Percentiles rank a stretch among this genome's conserved stretches.
These are phyloP conservation scores for Tilletia caries DNA, from an alignment of 1,284 basidiomycete genomes.

Conservation along the genomic window DNA sequence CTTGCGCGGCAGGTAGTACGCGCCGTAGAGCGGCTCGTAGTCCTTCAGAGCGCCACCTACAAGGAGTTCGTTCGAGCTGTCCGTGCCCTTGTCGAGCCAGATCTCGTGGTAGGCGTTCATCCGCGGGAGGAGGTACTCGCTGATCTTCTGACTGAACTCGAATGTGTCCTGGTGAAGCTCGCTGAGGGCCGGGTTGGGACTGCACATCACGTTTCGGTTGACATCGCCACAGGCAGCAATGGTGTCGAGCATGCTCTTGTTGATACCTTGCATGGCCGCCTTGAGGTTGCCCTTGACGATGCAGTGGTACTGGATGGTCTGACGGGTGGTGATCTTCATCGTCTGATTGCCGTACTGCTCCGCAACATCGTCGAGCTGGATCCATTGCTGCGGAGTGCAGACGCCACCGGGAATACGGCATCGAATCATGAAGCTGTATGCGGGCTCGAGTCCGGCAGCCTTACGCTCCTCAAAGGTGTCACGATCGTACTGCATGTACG, in stretches of 20 bases:
- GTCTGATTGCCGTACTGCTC: slow-evolving; percentile 91
- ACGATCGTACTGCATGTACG: slow-evolving; percentile 71
- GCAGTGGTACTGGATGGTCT: slow-evolving; percentile 99
- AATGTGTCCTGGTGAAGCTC: slow-evolving; percentile 80
- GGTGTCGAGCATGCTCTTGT: slow-evolving; percentile 85
- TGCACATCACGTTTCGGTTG: slow-evolving; percentile 87
- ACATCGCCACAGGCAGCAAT: slow-evolving; percentile 98
- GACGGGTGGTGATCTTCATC: slow-evolving; percentile 94
- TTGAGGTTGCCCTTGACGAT: slow-evolving; percentile 96
- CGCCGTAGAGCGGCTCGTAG: slow-evolving; percentile 91
- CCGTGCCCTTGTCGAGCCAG: slow-evolving; percentile 72
- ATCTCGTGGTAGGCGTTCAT: slow-evolving; percentile 98
- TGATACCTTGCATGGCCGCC: slow-evolving; percentile 93
- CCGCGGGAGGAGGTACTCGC: slow-evolving; percentile 80
- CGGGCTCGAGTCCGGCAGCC: slow-evolving; percentile 87
- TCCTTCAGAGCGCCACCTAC: slow-evolving; percentile 87
- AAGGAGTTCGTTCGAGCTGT: slow-evolving; percentile 66
- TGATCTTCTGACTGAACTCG: slow-evolving; percentile 79
- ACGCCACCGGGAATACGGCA: slow-evolving; percentile 94
- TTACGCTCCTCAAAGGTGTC: slow-evolving; percentile 96
- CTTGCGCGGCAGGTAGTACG: slow-evolving; percentile 92
- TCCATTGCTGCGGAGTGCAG: slow-evolving; percentile 85
- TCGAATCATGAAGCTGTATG: slow-evolving; percentile 98
- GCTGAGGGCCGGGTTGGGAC: slow-evolving; percentile 82
- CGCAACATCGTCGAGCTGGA: slow-evolving; percentile 89